phyloP scores from a whole-genome alignment of 768 basidiomycete species.

The Tylopilus sp. region DNA sequence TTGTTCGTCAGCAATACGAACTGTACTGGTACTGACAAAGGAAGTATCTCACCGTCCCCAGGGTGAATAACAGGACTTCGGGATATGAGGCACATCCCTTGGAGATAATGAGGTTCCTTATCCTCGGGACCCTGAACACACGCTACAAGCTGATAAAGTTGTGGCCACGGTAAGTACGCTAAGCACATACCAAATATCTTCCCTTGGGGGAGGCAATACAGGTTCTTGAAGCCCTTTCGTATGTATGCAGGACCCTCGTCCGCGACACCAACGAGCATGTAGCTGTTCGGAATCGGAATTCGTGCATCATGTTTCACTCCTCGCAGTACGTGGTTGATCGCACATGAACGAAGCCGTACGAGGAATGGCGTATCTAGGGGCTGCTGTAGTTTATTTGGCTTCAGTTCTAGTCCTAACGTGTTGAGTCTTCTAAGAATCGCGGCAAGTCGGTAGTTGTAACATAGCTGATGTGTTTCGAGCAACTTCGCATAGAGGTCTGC shows the following conservation, averaged over 20 bases:
- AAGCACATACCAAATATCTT: conserved; percentile 61
- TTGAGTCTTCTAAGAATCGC: conserved; percentile 50
- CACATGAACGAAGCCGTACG: conserved; percentile 51
- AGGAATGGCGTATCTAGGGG: conserved; percentile 58
- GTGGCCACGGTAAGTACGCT: not conserved
- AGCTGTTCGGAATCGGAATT: conserved; percentile 65
- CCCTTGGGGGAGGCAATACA: conserved; percentile 50
- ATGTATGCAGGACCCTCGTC: conserved; percentile 75
- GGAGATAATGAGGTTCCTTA: conserved; percentile 48
- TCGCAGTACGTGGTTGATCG: conserved; percentile 62
- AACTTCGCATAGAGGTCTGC: conserved; percentile 45
- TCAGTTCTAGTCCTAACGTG: conserved; percentile 47
- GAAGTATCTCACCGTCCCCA: conserved; percentile 55
- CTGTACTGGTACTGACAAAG: not conserved
- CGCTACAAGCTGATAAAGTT: conserved; percentile 33
- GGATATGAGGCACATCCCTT: conserved; percentile 61
- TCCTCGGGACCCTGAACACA: conserved; percentile 56
- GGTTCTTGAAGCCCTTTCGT: conserved; percentile 45
- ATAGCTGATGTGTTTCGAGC: conserved; percentile 47
- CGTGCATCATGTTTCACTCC: conserved; percentile 75
- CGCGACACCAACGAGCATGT: conserved; percentile 74
- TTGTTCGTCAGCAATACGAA: conserved; percentile 3
- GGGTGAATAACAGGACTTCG: conserved; percentile 74
- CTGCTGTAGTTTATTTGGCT: conserved; percentile 28
- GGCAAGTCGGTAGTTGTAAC: conserved; percentile 45